phyloP scores from a whole-genome alignment of 164 flowering plant species.

The Stephania japonica region DNA sequence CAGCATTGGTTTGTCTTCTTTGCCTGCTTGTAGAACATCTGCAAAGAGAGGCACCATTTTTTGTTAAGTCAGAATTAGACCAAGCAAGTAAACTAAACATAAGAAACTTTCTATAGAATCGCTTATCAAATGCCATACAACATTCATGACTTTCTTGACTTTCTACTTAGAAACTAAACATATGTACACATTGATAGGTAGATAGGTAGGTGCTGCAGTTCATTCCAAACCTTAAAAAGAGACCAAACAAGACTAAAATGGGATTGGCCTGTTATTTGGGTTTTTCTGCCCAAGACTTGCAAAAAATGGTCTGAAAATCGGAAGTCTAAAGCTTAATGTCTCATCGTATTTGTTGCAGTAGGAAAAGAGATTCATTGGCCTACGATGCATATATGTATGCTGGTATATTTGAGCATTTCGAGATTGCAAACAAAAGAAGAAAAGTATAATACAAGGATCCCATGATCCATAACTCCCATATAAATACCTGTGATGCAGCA shows the following conservation, averaged over 20 bases:
- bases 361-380: not conserved
- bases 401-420: not conserved
- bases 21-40: constrained; percentile 99
- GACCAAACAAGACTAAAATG: not conserved
- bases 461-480: not conserved
- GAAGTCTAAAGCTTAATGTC: too few species aligned
- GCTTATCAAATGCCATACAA: too few species aligned
- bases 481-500: constrained; percentile 87
- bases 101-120: too few species aligned
- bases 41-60: constrained; percentile 23
- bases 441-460: not conserved
- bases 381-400: not conserved
- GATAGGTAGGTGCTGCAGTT: not conserved
- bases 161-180: too few species aligned
- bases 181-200: too few species aligned
- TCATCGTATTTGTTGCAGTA: too few species aligned
- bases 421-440: not conserved
- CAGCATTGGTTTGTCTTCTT: constrained; percentile 95
- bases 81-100: not conserved
- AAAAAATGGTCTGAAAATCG: not conserved
- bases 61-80: not conserved
- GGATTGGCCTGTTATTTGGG: not conserved
- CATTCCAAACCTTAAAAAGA: not conserved
- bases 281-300: not conserved
- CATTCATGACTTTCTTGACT: too few species aligned